A percentile compares a stretch with the other conserved stretches of the same genome.
These are phyloP conservation scores for Solanum pinnatisectum DNA, from an alignment of 257 asterid genomes.

Conservation along the genomic window DNA sequence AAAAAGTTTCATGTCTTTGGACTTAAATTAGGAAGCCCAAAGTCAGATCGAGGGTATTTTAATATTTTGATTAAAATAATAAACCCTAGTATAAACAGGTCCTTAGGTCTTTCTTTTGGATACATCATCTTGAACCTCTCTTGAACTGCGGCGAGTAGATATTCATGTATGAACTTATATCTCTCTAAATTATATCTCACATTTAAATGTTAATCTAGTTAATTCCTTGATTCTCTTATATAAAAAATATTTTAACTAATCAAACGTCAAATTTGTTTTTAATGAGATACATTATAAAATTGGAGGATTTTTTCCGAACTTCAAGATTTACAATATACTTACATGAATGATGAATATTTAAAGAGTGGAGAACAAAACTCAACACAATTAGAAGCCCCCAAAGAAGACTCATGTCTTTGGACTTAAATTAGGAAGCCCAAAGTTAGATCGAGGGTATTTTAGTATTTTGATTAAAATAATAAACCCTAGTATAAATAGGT, in stretches of 20 bases:
- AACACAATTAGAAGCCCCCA: not conserved
- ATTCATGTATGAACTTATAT: not conserved
- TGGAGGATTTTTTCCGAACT: not conserved
- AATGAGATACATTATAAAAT: not conserved
- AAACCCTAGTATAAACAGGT: not conserved
- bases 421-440: not conserved
- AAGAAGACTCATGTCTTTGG: not conserved
- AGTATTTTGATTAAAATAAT: not conserved
- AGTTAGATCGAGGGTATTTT: not conserved
- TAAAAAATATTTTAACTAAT: too few species aligned
- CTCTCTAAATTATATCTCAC: not conserved
- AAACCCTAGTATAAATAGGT: not conserved
- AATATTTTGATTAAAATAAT: not conserved
- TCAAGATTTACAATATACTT: not conserved
- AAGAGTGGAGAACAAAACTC: not conserved
- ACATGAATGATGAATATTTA: not conserved
- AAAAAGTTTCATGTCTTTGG: not conserved
- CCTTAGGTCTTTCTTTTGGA: not conserved
- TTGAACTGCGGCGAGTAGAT: not conserved
- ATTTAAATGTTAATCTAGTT: not conserved
- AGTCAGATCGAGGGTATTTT: not conserved
- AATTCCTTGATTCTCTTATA: not conserved
- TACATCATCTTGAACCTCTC: not conserved
- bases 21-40: not conserved
- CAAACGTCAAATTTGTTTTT: too few species aligned